Conservation (phyloP, 1,284 basidiomycete species). For the Puccinia hordei region DNA sequence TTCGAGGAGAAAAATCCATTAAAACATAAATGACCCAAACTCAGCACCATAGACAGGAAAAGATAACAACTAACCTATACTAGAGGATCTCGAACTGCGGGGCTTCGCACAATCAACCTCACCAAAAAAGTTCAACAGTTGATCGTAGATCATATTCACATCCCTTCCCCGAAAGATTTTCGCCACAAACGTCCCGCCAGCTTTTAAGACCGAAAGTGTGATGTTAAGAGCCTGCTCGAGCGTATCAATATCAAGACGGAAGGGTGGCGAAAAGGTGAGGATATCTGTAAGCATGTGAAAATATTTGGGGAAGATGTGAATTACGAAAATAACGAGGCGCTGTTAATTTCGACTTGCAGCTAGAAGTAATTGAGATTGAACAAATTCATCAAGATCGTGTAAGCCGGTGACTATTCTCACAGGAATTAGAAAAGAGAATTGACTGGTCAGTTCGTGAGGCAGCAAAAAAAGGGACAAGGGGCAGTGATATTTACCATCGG, state of each 20-base stretch:
- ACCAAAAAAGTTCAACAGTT: slow-evolving; percentile 62
- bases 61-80: slow-evolving; percentile 54
- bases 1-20: slow-evolving; percentile 29
- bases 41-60: neutral
- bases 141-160: slow-evolving; percentile 62
- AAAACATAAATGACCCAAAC: neutral
- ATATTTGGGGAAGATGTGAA: slow-evolving; percentile 10
- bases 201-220: slow-evolving; percentile 63
- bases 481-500: slow-evolving; percentile 62
- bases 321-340: neutral
- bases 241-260: neutral
- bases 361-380: slow-evolving; percentile 65
- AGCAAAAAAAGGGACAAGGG: neutral
- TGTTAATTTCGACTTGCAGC: slow-evolving; percentile 59
- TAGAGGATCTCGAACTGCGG: slow-evolving; percentile 58
- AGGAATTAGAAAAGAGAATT: neutral
- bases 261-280: neutral
- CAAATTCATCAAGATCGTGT: slow-evolving; percentile 66
- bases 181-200: slow-evolving; percentile 64
- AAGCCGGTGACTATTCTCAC: slow-evolving; percentile 64
- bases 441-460: neutral
- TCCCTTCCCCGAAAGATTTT: slow-evolving; percentile 65
- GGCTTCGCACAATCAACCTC: slow-evolving; percentile 60
- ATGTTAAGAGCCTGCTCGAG: slow-evolving; percentile 63
- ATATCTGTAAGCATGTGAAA: neutral